These are phyloP conservation scores for Pycnococcus provasolii DNA, from an alignment of 139 green algal species.

Conservation along the genomic window DNA sequence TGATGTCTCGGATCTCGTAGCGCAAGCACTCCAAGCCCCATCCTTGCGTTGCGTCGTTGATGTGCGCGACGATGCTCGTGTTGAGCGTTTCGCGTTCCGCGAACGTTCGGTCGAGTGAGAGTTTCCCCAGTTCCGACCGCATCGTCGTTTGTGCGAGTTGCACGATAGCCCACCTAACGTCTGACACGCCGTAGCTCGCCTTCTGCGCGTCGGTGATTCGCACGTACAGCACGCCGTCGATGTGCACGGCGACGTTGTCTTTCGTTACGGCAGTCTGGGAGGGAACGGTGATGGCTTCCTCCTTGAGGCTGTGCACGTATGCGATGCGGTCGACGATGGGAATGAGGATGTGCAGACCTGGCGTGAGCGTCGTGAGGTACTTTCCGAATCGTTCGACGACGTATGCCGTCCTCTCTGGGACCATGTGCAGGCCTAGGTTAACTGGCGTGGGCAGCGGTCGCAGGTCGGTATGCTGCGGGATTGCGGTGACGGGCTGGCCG, in stretches of 20 bases:
- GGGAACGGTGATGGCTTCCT: conserved; percentile 73
- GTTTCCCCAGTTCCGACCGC: conserved; percentile 91
- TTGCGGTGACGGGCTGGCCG: too few species aligned
- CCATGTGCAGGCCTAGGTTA: conserved; percentile 50
- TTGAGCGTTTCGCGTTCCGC: conserved; percentile 88
- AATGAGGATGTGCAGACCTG: conserved; percentile 88
- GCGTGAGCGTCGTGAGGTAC: conserved; percentile 59
- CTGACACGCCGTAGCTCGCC: conserved; percentile 88
- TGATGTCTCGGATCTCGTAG: conserved; percentile 74
- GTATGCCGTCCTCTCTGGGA: conserved; percentile 71
- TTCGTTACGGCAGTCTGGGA: conserved; percentile 91
- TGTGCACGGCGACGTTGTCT: conserved; percentile 92
- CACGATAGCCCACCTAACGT: conserved; percentile 76
- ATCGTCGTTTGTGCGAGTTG: conserved; percentile 95
- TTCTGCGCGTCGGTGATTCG: conserved; percentile 77
- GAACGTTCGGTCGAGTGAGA: conserved; percentile 92
- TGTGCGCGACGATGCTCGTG: conserved; percentile 64
- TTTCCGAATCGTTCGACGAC: conserved; percentile 78
- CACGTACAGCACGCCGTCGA: conserved; percentile 93
- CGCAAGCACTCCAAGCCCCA: conserved; percentile 89
- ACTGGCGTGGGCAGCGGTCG: neutral
- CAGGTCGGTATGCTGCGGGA: too few species aligned
- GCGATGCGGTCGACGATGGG: conserved; percentile 51
- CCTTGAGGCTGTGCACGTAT: conserved; percentile 44
- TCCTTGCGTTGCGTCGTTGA: conserved; percentile 70